Evolutionary conservation across 2,329 filamentous ascomycete genomes (phyloP).

Genomic region (Phialophora chinensis): DNA sequence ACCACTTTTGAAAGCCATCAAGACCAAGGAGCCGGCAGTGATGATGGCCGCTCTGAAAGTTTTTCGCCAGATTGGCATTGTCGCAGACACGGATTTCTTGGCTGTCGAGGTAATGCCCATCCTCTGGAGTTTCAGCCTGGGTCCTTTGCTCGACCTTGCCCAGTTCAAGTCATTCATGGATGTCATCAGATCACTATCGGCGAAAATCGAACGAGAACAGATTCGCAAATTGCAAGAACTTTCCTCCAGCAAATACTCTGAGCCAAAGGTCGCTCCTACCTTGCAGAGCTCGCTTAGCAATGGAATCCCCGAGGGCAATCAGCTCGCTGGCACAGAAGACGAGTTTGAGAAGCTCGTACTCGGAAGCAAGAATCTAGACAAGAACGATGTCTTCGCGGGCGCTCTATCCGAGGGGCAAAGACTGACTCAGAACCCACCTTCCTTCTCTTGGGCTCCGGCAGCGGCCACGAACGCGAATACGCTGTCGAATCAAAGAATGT

Average conservation of each 20-base stretch:
- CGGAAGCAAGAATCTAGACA: constrained; percentile 62
- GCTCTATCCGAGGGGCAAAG: constrained; percentile 41
- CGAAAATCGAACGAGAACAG: constrained; percentile 85
- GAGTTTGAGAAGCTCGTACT: constrained; percentile 92
- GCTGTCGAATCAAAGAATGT: constrained; percentile 30
- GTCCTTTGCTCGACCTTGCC: constrained; percentile 82
- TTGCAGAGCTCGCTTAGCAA: constrained; percentile 41
- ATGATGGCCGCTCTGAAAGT: constrained; percentile 93
- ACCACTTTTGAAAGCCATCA: constrained; percentile 87
- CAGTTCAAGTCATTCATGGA: constrained; percentile 92
- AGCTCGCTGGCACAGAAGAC: constrained; percentile 62
- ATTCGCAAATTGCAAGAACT: constrained; percentile 86
- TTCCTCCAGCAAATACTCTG: constrained; percentile 57
- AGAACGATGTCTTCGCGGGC: constrained; percentile 44
- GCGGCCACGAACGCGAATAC: constrained; percentile 37
- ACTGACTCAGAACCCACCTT: constrained; percentile 43
- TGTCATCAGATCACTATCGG: constrained; percentile 79
- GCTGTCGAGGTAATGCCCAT: constrained; percentile 89
- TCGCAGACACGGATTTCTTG: constrained; percentile 87
- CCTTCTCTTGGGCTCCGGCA: constrained; percentile 54
- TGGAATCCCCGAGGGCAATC: constrained; percentile 48
- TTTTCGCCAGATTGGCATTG: constrained; percentile 78
- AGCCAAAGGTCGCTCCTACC: constrained; percentile 46
- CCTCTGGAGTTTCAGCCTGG: constrained; percentile 89
- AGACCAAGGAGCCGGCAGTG: constrained; percentile 95